Evolutionary conservation across 73 alveolate species (phyloP), one percentile per base, ranked within the genome.

Genomic region (Paramecium sonneborni): DNA sequence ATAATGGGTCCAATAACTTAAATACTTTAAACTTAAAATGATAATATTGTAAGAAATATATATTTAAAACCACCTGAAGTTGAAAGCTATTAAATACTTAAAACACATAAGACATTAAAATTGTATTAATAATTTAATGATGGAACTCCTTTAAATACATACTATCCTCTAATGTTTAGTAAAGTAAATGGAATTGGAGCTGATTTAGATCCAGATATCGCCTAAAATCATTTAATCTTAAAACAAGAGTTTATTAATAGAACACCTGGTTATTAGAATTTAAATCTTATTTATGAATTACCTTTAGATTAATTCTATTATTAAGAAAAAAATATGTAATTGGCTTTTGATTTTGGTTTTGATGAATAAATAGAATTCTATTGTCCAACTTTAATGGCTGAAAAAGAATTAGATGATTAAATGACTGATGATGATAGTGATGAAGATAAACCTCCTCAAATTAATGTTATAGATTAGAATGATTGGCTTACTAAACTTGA

Each of bases 341-440:
- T 88, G 20, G 91, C 94, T 10, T 39, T 35, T 23, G 94, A 88
- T 44, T 68, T 38, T 70, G 94, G 85, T 7, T 69, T 57, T 88
- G 87, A 69, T 9, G 76, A 88, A 18, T 10, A 43, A 72, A 28
- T 69, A 35, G 94, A 88, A 88, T 37, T 21, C 3, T 56, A 69
- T 46, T 88, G 94, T 18, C 94, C 94, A 21, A 38, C 74, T 24
- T 32, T 69, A 48, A 43, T 88, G 67, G 74, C 85, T 24, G 94
- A 67, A 23, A 38, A 70, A 24, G 94, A 88, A 34, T 32, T 37
- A 41, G 94, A 88, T 72, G 94, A 88, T 46, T 32, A 88, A 3
- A 37, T 88, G 46, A 88, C 94, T 8, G 94, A 88, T 69, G 94
- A 88, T 70, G 94, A 88, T 70, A 69, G 91, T 43, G 94, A 88